These are phyloP conservation scores for Hordeum pubiflorum DNA, from an alignment of 202 grass and related monocot species.

Conservation along the genomic window DNA sequence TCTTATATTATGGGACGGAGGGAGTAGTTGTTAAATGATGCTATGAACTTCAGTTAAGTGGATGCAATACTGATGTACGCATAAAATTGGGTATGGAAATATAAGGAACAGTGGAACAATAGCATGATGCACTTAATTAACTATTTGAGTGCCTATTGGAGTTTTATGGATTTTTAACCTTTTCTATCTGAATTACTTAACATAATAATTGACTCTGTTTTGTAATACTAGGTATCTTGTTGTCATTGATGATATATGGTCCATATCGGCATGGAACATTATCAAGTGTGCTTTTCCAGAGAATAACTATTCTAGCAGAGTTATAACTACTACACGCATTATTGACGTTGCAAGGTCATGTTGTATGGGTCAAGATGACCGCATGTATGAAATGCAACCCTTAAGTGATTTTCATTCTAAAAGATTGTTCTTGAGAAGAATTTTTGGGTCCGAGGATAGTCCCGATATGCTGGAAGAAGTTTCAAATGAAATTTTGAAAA, in stretches of 20 bases:
- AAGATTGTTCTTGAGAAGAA: neutral
- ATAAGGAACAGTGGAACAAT: neutral
- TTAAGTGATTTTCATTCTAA: neutral
- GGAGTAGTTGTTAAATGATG: neutral
- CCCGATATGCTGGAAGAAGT: neutral
- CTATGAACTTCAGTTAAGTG: neutral
- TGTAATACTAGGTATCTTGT: neutral
- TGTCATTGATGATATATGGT: conserved; percentile 23
- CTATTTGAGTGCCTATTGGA: neutral
- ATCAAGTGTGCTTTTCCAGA: neutral
- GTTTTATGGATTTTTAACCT: neutral
- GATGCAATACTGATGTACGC: neutral
- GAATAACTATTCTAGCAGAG: neutral
- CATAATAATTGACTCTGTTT: neutral
- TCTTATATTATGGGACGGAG: no score
- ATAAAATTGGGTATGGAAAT: neutral
- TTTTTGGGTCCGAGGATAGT: neutral
- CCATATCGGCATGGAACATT: neutral
- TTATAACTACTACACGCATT: neutral
- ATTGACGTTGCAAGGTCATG: neutral
- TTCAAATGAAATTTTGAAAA: neutral
- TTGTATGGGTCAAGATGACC: neutral
- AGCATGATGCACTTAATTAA: neutral
- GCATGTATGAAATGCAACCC: conserved; percentile 6
- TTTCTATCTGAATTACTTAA: neutral